phyloP scores from a whole-genome alignment of 2,329 filamentous ascomycete species.

The Trichoderma sp. region DNA sequence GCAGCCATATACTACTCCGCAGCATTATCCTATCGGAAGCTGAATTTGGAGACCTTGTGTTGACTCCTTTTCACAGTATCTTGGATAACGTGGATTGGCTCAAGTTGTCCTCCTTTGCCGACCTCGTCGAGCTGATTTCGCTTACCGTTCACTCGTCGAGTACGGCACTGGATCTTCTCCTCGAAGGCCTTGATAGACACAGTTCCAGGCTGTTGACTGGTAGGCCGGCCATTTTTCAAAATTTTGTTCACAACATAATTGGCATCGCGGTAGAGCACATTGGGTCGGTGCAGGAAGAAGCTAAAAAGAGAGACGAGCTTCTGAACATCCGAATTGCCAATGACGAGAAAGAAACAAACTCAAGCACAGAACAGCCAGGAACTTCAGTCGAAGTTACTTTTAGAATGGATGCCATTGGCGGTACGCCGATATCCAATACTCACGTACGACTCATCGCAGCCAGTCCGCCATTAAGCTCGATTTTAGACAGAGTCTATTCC shows the following conservation, averaged over 20 bases:
- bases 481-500: constrained; percentile 28
- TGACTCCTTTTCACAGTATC: constrained; percentile 17
- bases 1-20: constrained; percentile 1
- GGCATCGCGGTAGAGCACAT: constrained; percentile 41
- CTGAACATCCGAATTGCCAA: neutral
- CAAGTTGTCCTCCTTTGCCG: neutral
- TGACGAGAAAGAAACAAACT: neutral
- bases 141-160: constrained; percentile 21
- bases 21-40: constrained; percentile 15
- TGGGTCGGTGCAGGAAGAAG: constrained; percentile 29
- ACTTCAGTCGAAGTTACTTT: constrained; percentile 10
- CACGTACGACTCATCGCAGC: constrained; percentile 37
- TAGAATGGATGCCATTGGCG: constrained; percentile 25
- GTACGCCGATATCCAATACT: constrained; percentile 27
- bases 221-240: constrained; percentile 25
- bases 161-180: constrained; percentile 20
- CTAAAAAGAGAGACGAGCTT: neutral
- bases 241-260: constrained; percentile 34
- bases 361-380: neutral
- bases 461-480: constrained; percentile 32
- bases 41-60: constrained; percentile 11
- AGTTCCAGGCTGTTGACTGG: constrained; percentile 29
- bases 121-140: constrained; percentile 19
- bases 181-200: constrained; percentile 32
- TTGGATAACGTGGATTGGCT: constrained; percentile 14